These are phyloP conservation scores for Septoria petroselini DNA, from an alignment of 2,329 filamentous ascomycete species.

Conservation along the genomic window DNA sequence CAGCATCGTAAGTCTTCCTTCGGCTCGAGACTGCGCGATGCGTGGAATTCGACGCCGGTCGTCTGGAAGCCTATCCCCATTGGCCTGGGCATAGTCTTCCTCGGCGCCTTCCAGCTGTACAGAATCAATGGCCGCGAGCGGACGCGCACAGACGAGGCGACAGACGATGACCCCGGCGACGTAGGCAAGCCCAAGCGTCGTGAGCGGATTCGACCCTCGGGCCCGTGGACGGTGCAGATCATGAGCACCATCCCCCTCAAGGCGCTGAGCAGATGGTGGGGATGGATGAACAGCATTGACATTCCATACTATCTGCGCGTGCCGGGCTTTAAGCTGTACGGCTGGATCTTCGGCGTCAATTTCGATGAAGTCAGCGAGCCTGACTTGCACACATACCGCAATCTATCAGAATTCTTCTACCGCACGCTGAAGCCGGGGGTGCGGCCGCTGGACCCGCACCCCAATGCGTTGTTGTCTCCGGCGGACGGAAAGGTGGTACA, in stretches of 20 bases:
- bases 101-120: constrained; percentile 81
- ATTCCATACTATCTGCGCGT: constrained; percentile 85
- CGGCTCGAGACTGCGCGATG: constrained; percentile 54
- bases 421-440: constrained; percentile 85
- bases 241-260: constrained; percentile 93
- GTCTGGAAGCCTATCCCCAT: constrained; percentile 91
- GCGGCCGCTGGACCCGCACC: constrained; percentile 78
- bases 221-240: constrained; percentile 88
- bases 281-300: constrained; percentile 82
- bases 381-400: constrained; percentile 85
- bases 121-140: constrained; percentile 60
- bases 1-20: constrained; percentile 46
- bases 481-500: constrained; percentile 89
- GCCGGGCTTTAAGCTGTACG: constrained; percentile 88
- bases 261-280: constrained; percentile 84
- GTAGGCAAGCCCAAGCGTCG: constrained; percentile 50
- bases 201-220: constrained; percentile 70
- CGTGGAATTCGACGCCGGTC: constrained; percentile 63
- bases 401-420: constrained; percentile 96
- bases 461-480: constrained; percentile 77
- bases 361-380: constrained; percentile 82
- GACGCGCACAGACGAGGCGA: constrained; percentile 44
- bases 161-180: constrained; percentile 33
- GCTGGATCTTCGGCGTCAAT: constrained; percentile 86
- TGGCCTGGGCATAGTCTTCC: constrained; percentile 76